Conservation (phyloP, 164 flowering plant species). For the Umbellularia californica region DNA sequence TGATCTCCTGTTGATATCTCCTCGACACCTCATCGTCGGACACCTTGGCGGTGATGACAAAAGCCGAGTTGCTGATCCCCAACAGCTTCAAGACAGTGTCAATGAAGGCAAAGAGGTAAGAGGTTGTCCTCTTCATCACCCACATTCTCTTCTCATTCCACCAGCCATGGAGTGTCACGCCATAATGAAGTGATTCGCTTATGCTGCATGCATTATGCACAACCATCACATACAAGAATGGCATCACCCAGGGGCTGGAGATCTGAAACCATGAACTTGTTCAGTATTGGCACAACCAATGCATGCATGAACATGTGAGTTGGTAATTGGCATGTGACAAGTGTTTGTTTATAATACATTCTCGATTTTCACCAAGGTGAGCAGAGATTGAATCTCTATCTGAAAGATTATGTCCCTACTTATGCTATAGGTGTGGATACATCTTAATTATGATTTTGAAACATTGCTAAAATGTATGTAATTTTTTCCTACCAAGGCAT, state of each 20-base stretch:
- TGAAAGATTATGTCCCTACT: not conserved
- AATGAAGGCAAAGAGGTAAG: conserved; percentile 21
- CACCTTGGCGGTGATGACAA: conserved; percentile 25
- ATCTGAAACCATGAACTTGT: conserved; percentile 28
- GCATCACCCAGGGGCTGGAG: conserved; percentile 60
- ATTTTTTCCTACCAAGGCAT: too few species aligned
- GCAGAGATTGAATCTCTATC: not conserved
- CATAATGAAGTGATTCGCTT: conserved; percentile 34
- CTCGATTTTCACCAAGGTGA: not conserved
- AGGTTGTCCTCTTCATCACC: conserved; percentile 20
- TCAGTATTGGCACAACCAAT: not conserved
- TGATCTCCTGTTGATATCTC: conserved; percentile 26
- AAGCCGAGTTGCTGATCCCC: conserved; percentile 18
- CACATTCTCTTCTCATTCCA: conserved; percentile 29
- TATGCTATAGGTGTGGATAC: not conserved
- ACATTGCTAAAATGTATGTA: not conserved
- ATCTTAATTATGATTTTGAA: not conserved
- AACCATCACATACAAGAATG: conserved; percentile 44
- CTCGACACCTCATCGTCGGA: conserved; percentile 19
- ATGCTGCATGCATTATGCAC: conserved; percentile 29
- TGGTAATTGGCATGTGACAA: not conserved
- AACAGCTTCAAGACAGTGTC: conserved; percentile 15
- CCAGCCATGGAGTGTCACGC: conserved; percentile 36
- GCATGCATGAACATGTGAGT: not conserved
- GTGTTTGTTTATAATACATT: not conserved